Base-by-base conservation (phyloP, 1,284 basidiomycete species). In the Somion occarium region DNA sequence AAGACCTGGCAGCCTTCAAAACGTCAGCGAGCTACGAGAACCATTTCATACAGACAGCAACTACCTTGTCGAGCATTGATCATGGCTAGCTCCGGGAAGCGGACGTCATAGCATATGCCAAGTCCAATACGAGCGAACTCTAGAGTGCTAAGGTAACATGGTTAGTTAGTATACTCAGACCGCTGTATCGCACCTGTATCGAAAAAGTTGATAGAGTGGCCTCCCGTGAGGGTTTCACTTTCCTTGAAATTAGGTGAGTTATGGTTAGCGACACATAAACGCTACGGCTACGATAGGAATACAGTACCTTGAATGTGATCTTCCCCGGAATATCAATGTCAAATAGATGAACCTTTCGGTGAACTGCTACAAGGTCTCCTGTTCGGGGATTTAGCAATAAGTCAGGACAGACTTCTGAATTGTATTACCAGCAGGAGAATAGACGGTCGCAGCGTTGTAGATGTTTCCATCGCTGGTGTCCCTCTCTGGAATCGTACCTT, bases 281-380 rank as follows among this genome's bases (percentile, higher is more conserved):
- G 26, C 18, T 23, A 30, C 37, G n/a, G n/a, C n/a, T n/a, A n/a
- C n/a, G n/a, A n/a, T n/a, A n/a, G n/a, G n/a, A n/a, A n/a, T n/a
- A n/a, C n/a, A 71, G 55, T 51, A 89, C 93, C 75, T 96, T 96
- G 82, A 99, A 99, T 3, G 74, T 93, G 69, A 99, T 98, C 67
- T 92, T 88, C 18, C 96, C 96, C 0, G 94, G 94, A 50, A 98
- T 96, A 65, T 99, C 92, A 55, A 99, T 98, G 67, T 99, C 96
- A 65, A 99, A 99, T 7, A 99, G 74, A 65, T 99, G 97, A 1
- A 99, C 81, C 69, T 99, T 98, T 49, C 96, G 84, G 68, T 98
- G 93, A 34, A 83, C 83, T 0, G 91, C 88, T 24, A 99, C 83
- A 38, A 98, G 78, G 47, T 89, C 82, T 12, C 92, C 92, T 92